phyloP scores from a whole-genome alignment of 2,329 filamentous ascomycete genomes.

The Massarina eburnea region DNA sequence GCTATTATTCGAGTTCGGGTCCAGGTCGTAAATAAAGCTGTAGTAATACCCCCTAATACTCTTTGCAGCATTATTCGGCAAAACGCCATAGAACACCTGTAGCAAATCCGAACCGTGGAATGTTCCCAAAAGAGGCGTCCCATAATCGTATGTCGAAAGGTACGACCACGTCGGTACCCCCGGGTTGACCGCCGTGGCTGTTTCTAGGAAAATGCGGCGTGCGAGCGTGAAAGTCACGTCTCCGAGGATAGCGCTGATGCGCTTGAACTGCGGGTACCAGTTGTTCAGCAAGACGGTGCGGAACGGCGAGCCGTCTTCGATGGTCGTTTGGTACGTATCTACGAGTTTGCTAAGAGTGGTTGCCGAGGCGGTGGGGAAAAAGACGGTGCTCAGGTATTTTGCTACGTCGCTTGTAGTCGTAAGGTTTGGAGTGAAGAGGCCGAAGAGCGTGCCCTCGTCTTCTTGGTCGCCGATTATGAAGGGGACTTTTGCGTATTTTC shows the following conservation, averaged over 20 bases:
- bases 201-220: constrained; percentile 64
- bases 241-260: constrained; percentile 72
- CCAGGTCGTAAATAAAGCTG: constrained; percentile 68
- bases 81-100: constrained; percentile 67
- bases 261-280: constrained; percentile 76
- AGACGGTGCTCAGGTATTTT: constrained; percentile 62
- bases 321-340: constrained; percentile 60
- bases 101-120: constrained; percentile 73
- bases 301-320: constrained; percentile 69
- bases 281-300: constrained; percentile 69
- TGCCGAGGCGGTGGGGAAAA: constrained; percentile 60
- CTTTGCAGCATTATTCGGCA: constrained; percentile 62
- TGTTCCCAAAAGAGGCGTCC: constrained; percentile 71
- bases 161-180: constrained; percentile 72
- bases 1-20: constrained; percentile 63
- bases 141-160: constrained; percentile 70
- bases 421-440: constrained; percentile 69
- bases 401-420: constrained; percentile 62
- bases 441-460: constrained; percentile 77
- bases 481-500: constrained; percentile 61
- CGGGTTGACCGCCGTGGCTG: constrained; percentile 52
- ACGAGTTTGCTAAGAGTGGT: constrained; percentile 60
- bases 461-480: constrained; percentile 74
- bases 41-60: constrained; percentile 70
- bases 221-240: constrained; percentile 75